phyloP scores from a whole-genome alignment of 2,329 filamentous ascomycete species.

The Ophiosphaerella herpotricha region DNA sequence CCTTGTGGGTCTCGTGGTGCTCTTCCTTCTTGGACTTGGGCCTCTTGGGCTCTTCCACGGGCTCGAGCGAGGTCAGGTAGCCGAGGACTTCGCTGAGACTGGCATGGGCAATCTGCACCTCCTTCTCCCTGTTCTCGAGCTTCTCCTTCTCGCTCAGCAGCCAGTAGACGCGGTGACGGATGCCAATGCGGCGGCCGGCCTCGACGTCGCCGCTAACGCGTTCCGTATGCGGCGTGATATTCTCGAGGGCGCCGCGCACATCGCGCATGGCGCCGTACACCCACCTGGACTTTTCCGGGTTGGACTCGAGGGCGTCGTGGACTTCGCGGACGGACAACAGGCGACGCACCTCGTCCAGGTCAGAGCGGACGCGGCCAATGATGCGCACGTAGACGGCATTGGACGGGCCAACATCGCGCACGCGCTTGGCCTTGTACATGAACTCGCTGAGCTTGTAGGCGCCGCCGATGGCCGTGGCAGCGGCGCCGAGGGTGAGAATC shows the following conservation, averaged over 20 bases:
- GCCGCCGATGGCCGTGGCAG: slow-evolving; percentile 40
- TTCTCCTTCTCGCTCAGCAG: slow-evolving; percentile 48
- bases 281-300: slow-evolving; percentile 45
- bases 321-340: slow-evolving; percentile 44
- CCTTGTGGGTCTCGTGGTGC: slow-evolving; percentile 20
- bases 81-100: slow-evolving; percentile 44
- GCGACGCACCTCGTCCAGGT: slow-evolving; percentile 46
- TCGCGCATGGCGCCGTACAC: slow-evolving; percentile 45
- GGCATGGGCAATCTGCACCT: slow-evolving; percentile 39
- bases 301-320: slow-evolving; percentile 44
- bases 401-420: slow-evolving; percentile 43
- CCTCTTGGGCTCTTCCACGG: slow-evolving; percentile 28
- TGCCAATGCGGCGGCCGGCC: slow-evolving; percentile 41
- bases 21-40: slow-evolving; percentile 25
- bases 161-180: slow-evolving; percentile 45
- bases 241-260: slow-evolving; percentile 43
- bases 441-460: slow-evolving; percentile 47
- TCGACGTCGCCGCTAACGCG: slow-evolving; percentile 42
- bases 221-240: slow-evolving; percentile 44
- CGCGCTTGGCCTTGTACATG: slow-evolving; percentile 40
- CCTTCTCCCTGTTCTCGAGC: slow-evolving; percentile 44
- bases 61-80: slow-evolving; percentile 42
- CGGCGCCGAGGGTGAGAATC: slow-evolving; percentile 39
- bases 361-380: slow-evolving; percentile 42
- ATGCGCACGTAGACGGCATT: slow-evolving; percentile 48